Percentiles rank a stretch among this genome's conserved stretches.
Evolutionary conservation across 2,329 filamentous ascomycete genomes (phyloP).

Genomic region (Exophiala bonariae): DNA sequence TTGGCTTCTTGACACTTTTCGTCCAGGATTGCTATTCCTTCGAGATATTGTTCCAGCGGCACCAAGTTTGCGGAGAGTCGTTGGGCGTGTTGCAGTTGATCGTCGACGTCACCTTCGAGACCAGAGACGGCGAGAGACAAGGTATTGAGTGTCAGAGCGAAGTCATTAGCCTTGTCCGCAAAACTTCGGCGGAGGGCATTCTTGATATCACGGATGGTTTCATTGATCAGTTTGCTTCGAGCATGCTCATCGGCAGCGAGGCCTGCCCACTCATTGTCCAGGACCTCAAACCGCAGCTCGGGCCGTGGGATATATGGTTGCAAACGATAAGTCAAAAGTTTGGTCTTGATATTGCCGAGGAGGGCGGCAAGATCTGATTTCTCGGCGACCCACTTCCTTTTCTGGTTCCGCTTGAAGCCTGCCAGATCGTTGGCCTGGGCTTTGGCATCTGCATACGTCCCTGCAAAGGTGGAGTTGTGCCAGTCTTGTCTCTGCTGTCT

Average conservation of each 20-base stretch:
- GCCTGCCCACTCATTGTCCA: slow-evolving; percentile 79
- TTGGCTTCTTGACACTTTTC: slow-evolving; percentile 92
- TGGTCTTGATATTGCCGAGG: slow-evolving; percentile 97
- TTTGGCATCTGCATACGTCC: slow-evolving; percentile 91
- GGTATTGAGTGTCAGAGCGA: slow-evolving; percentile 91
- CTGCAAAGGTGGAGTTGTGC: slow-evolving; percentile 79
- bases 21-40: slow-evolving; percentile 82
- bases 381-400: slow-evolving; percentile 94
- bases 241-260: slow-evolving; percentile 82
- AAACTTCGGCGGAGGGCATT: slow-evolving; percentile 89
- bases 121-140: slow-evolving; percentile 93
- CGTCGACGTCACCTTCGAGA: slow-evolving; percentile 95
- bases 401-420: slow-evolving; percentile 85
- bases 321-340: slow-evolving; percentile 89
- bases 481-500: slow-evolving; percentile 71
- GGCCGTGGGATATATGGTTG: slow-evolving; percentile 86
- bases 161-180: slow-evolving; percentile 97
- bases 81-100: slow-evolving; percentile 85
- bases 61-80: slow-evolving; percentile 81
- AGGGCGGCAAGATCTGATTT: slow-evolving; percentile 93
- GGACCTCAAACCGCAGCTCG: slow-evolving; percentile 76
- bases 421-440: slow-evolving; percentile 78
- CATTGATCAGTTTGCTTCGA: slow-evolving; percentile 91
- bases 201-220: slow-evolving; percentile 98
- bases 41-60: slow-evolving; percentile 86